Evolutionary conservation across 352 stramenopile species (phyloP).

Genomic region (Albugo candida): DNA sequence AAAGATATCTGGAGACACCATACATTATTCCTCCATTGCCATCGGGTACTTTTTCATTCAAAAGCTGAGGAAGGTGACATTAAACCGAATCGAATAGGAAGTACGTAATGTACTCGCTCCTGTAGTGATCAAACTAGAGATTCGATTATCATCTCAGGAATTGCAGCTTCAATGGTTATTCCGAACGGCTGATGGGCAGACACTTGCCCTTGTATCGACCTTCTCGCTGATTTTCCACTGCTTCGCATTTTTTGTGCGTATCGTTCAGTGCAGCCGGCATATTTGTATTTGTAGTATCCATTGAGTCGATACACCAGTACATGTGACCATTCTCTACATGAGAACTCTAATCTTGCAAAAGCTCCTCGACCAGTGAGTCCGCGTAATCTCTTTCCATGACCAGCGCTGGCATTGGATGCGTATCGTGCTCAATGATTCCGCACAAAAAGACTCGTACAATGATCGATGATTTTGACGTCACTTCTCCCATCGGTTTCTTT

Average conservation of each 20-base stretch:
- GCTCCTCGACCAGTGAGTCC: slow-evolving; percentile 44
- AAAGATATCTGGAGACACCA: slow-evolving; percentile 33
- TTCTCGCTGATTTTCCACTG: no score
- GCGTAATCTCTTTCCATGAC: no score
- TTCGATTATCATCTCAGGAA: slow-evolving; percentile 69
- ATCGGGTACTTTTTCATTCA: slow-evolving; percentile 5
- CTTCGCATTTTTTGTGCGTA: no score
- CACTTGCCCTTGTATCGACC: slow-evolving; percentile 30
- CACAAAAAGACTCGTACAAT: slow-evolving; percentile 52
- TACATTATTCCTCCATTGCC: slow-evolving; percentile 2
- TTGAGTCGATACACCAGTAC: slow-evolving; percentile 8
- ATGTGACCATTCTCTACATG: slow-evolving; percentile 6
- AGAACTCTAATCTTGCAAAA: slow-evolving; percentile 23
- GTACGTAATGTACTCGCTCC: no score
- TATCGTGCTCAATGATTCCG: slow-evolving; percentile 33
- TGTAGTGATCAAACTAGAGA: slow-evolving; percentile 49
- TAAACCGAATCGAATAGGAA: slow-evolving; percentile 71
- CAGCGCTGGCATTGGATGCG: no score
- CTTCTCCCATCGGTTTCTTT: no score
- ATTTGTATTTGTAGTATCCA: no score
- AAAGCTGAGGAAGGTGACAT: slow-evolving; percentile 15
- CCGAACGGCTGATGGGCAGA: slow-evolving; percentile 64
- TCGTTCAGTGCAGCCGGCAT: no score
- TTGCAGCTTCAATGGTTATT: slow-evolving; percentile 31
- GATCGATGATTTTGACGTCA: slow-evolving; percentile 51